Conservation (phyloP, 2,329 filamentous ascomycete species). For the Calonectria ilicicola region DNA sequence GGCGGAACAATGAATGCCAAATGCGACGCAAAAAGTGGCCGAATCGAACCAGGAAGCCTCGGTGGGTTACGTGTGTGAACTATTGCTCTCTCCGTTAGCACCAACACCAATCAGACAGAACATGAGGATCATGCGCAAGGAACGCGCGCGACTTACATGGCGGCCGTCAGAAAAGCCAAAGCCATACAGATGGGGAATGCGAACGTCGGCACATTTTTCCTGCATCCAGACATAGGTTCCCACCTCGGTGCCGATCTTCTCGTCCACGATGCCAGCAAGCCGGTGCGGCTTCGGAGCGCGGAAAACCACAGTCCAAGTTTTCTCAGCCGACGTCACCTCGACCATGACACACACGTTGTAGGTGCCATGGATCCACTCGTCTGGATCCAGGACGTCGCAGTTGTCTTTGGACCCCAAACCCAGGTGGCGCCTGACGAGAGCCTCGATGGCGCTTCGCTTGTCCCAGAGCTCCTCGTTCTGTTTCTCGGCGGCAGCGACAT, state of each 20-base stretch:
- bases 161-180: conserved; percentile 30
- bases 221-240: conserved; percentile 43
- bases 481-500: neutral
- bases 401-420: conserved; percentile 34
- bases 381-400: conserved; percentile 38
- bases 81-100: conserved; percentile 6
- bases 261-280: conserved; percentile 52
- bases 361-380: conserved; percentile 47
- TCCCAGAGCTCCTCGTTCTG: neutral
- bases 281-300: neutral
- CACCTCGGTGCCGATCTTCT: conserved; percentile 53
- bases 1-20: conserved; percentile 22
- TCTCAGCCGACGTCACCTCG: conserved; percentile 37
- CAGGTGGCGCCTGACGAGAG: conserved; percentile 40
- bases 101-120: too few species aligned
- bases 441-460: neutral
- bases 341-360: conserved; percentile 51
- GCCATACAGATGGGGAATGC: conserved; percentile 39
- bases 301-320: neutral
- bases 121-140: neutral
- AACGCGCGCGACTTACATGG: neutral
- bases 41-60: conserved; percentile 15
- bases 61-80: conserved; percentile 27
- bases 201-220: conserved; percentile 40
- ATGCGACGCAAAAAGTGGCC: conserved; percentile 8